phyloP scores from a whole-genome alignment of 2,329 filamentous ascomycete genomes.

The Furcasterigmium furcatum region DNA sequence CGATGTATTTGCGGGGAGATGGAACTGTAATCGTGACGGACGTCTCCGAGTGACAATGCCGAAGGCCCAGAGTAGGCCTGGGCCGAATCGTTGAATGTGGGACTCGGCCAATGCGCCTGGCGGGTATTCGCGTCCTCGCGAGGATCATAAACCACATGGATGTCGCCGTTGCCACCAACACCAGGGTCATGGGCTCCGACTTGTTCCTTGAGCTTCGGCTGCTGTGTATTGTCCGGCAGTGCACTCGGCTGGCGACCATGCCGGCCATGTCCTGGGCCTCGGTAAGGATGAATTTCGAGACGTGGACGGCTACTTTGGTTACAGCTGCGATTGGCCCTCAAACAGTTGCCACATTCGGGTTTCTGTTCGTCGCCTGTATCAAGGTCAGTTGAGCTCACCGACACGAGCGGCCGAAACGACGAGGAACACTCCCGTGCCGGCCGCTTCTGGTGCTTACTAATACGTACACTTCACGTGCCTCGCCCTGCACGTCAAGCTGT shows the following conservation, averaged over 20 bases:
- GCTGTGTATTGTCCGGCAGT: neutral
- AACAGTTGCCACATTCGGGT: neutral
- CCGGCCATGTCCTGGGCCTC: neutral
- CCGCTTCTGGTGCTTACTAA: constrained; percentile 2
- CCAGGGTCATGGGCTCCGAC: neutral
- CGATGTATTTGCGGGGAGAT: neutral
- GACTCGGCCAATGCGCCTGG: neutral
- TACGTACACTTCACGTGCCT: constrained; percentile 7
- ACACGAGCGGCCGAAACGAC: neutral
- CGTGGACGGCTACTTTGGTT: neutral
- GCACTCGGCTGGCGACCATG: neutral
- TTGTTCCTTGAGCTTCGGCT: neutral
- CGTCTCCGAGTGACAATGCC: neutral
- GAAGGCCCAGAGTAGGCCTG: neutral
- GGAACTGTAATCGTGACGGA: neutral
- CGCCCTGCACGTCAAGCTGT: constrained; percentile 8
- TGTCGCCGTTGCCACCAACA: neutral
- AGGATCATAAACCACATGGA: neutral
- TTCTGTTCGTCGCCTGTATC: neutral
- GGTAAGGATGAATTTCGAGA: neutral
- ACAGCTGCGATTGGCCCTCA: neutral
- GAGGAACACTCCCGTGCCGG: neutral
- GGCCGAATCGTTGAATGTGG: neutral
- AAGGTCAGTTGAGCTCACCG: neutral
- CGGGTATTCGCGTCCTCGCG: neutral